Evolutionary conservation across 352 stramenopile species (phyloP).

Genomic region (Phytophthora constricta): DNA sequence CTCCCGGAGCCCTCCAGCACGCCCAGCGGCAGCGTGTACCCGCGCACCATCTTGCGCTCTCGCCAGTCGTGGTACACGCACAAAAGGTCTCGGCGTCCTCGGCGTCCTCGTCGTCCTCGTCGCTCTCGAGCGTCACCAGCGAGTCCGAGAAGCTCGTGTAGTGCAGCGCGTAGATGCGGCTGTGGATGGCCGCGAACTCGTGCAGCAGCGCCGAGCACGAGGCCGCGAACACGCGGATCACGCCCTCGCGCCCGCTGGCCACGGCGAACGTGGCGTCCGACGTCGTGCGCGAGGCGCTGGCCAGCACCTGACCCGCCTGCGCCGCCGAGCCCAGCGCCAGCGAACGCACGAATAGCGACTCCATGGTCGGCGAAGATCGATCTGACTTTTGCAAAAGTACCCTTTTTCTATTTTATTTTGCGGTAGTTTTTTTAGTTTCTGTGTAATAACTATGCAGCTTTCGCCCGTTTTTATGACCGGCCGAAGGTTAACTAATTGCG

Average conservation of each 20-base stretch:
- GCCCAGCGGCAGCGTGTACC: constrained; percentile 84
- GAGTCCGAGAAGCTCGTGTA: constrained; percentile 90
- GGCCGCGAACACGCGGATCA: constrained; percentile 84
- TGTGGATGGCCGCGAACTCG: constrained; percentile 84
- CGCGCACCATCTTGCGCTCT: constrained; percentile 77
- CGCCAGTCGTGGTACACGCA: constrained; percentile 91
- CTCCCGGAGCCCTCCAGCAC: constrained; percentile 65
- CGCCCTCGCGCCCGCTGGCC: constrained; percentile 59
- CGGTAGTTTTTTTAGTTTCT: too few relatives aligned
- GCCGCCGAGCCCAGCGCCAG: constrained; percentile 48
- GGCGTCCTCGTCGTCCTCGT: constrained; percentile 29
- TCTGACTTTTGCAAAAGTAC: background rate
- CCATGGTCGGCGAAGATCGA: constrained; percentile 35
- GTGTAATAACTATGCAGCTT: too few relatives aligned
- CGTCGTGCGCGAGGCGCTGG: constrained; percentile 66
- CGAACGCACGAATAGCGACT: constrained; percentile 75
- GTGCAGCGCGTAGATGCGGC: constrained; percentile 68
- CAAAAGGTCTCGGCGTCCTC: constrained; percentile 79
- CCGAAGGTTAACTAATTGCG: too few relatives aligned
- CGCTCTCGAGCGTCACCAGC: constrained; percentile 85
- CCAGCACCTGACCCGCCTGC: constrained; percentile 52
- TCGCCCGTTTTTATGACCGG: too few relatives aligned
- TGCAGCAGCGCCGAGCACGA: constrained; percentile 80
- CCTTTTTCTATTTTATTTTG: background rate
- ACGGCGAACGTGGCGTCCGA: constrained; percentile 80